Percentiles rank a stretch among this genome's conserved stretches.
phyloP scores from a whole-genome alignment of 2,329 filamentous ascomycete genomes.

The Phoma sp. region DNA sequence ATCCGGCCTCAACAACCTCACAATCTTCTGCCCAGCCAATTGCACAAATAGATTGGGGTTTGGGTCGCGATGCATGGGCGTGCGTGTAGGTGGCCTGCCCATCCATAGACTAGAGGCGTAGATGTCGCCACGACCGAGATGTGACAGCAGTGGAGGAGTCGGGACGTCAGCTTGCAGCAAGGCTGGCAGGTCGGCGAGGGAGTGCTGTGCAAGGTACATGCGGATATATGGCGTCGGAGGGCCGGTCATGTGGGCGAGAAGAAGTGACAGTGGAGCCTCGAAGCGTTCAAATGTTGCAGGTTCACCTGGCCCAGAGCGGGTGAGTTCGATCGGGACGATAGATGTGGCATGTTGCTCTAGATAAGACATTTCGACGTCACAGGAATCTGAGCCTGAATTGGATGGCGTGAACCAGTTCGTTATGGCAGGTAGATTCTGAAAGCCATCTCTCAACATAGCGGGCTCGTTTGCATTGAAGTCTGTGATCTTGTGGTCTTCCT shows the following conservation, averaged over 20 bases:
- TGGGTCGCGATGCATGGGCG: constrained; percentile 88
- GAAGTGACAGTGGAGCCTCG: constrained; percentile 67
- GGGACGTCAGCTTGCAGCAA: constrained; percentile 70
- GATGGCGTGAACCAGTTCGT: constrained; percentile 39
- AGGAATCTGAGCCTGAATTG: background rate
- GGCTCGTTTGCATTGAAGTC: constrained; percentile 29
- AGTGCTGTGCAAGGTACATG: constrained; percentile 88
- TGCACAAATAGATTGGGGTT: constrained; percentile 94
- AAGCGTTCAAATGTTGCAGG: constrained; percentile 62
- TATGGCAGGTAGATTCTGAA: constrained; percentile 35
- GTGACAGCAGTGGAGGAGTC: constrained; percentile 66
- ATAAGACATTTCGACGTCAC: constrained; percentile 32
- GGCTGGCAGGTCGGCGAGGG: constrained; percentile 70
- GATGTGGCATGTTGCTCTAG: constrained; percentile 52
- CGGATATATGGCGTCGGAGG: constrained; percentile 38
- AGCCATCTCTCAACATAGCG: constrained; percentile 29
- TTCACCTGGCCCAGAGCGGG: constrained; percentile 29
- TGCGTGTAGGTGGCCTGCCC: constrained; percentile 83
- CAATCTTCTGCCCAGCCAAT: constrained; percentile 71
- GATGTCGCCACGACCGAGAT: constrained; percentile 77
- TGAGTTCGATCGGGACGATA: constrained; percentile 66
- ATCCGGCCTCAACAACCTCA: constrained; percentile 73
- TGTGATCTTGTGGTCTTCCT: constrained; percentile 11
- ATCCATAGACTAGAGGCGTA: constrained; percentile 90
- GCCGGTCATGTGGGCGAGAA: constrained; percentile 61